Conservation (phyloP, 768 basidiomycete genomes). For the Leccinum rimulosum region DNA sequence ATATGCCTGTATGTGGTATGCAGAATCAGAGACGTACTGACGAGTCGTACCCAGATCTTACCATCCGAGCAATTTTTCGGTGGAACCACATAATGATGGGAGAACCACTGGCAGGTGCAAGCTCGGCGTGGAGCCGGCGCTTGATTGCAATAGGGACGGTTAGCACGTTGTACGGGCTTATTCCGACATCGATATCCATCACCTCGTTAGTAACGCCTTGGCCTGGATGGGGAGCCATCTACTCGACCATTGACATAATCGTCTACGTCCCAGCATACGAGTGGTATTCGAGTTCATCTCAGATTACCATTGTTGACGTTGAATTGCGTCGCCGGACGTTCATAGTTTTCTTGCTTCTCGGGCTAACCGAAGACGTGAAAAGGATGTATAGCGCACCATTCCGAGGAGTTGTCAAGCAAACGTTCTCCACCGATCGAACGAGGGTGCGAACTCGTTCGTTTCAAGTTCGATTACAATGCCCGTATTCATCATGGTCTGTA, state of each 20-base stretch:
- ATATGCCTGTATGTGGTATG: slow-evolving; percentile 33
- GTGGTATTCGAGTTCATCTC: slow-evolving; percentile 4
- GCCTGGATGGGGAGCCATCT: slow-evolving; percentile 21
- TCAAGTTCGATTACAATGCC: neutral
- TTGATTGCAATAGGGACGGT: slow-evolving; percentile 10
- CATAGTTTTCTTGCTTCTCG: slow-evolving; percentile 17
- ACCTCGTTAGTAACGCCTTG: slow-evolving; percentile 7
- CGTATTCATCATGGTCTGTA: neutral
- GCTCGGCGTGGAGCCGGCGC: slow-evolving; percentile 12
- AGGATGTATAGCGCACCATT: slow-evolving; percentile 11
- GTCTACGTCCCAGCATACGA: slow-evolving; percentile 5
- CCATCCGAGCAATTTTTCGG: slow-evolving; percentile 3
- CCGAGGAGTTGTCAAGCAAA: neutral
- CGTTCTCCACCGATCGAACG: neutral
- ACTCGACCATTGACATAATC: slow-evolving; percentile 12
- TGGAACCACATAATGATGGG: neutral
- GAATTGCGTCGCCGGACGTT: slow-evolving; percentile 24
- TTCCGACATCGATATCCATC: slow-evolving; percentile 9
- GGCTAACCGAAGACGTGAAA: slow-evolving; percentile 15
- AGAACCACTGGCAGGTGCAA: neutral
- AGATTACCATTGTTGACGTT: neutral
- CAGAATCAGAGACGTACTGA: neutral
- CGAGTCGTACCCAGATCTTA: slow-evolving; percentile 5
- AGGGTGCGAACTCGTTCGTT: neutral
- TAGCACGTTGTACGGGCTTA: slow-evolving; percentile 9